Evolutionary conservation across 768 basidiomycete genomes (phyloP).

Genomic region (Suillus paluster): DNA sequence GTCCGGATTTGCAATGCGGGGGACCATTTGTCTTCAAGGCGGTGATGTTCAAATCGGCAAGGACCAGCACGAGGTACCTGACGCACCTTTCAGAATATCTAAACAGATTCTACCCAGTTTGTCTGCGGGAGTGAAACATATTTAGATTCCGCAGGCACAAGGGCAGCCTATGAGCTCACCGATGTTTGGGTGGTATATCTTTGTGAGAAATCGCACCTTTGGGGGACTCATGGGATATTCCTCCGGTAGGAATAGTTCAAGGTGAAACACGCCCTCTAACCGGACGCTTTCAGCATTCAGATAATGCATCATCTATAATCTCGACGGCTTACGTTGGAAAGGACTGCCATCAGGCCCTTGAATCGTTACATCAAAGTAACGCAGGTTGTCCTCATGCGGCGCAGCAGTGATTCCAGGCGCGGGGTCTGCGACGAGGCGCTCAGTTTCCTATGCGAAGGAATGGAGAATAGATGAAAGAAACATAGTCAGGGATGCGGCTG

Average conservation of each 20-base stretch:
- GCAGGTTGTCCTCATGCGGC: conserved; percentile 96
- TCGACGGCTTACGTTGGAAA: conserved; percentile 71
- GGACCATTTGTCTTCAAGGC: conserved; percentile 90
- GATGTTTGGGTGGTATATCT: conserved; percentile 99
- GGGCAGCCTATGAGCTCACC: conserved; percentile 57
- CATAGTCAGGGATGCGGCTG: conserved; percentile 20
- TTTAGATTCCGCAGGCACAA: background rate
- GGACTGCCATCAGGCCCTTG: conserved; percentile 94
- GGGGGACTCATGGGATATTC: conserved; percentile 99
- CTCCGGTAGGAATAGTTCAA: conserved; percentile 98
- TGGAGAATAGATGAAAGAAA: conserved; percentile 17
- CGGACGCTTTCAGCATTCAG: conserved; percentile 13
- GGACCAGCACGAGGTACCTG: background rate
- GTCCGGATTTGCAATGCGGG: conserved; percentile 98
- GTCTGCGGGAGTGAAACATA: conserved; percentile 52
- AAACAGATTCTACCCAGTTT: conserved; percentile 98
- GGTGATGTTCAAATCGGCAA: background rate
- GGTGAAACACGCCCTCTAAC: conserved; percentile 87
- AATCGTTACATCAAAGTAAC: conserved; percentile 98
- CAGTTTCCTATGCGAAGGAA: conserved; percentile 79
- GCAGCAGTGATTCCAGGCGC: conserved; percentile 96
- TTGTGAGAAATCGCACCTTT: conserved; percentile 96
- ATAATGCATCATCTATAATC: conserved; percentile 3
- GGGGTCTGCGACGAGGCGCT: conserved; percentile 93
- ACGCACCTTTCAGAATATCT: conserved; percentile 92